Evolutionary conservation across 2,329 filamentous ascomycete species (phyloP).

Genomic region (Penicillium hesseltinei): DNA sequence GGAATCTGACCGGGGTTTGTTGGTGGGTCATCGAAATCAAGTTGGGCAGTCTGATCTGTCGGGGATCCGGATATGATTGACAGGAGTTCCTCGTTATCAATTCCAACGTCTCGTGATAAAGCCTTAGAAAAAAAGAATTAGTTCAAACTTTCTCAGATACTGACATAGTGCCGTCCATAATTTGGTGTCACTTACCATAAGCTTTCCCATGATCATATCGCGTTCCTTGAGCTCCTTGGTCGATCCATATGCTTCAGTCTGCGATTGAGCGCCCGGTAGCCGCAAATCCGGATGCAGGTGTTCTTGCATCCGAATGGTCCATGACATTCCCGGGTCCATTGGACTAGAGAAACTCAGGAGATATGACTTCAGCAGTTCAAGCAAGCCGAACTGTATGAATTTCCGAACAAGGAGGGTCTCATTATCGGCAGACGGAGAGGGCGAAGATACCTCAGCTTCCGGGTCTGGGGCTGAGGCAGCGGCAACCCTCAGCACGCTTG

Average conservation of each 20-base stretch:
- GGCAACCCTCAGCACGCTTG: slow-evolving; percentile 36
- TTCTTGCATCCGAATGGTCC: slow-evolving; percentile 55
- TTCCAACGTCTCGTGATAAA: slow-evolving; percentile 54
- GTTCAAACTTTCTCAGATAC: neutral
- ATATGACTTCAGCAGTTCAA: slow-evolving; percentile 62
- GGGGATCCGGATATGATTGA: slow-evolving; percentile 43
- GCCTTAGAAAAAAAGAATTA: slow-evolving; percentile 33
- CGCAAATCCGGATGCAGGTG: slow-evolving; percentile 54
- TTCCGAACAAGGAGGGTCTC: slow-evolving; percentile 54
- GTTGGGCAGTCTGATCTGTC: slow-evolving; percentile 41
- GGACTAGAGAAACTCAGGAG: slow-evolving; percentile 44
- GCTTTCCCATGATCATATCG: slow-evolving; percentile 56
- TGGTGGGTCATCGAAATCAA: slow-evolving; percentile 57
- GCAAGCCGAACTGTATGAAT: slow-evolving; percentile 61
- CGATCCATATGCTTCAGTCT: slow-evolving; percentile 51
- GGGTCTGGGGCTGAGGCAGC: slow-evolving; percentile 53
- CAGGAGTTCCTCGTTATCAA: slow-evolving; percentile 50
- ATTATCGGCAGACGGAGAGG: slow-evolving; percentile 40
- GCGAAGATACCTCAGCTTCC: slow-evolving; percentile 50
- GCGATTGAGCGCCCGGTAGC: slow-evolving; percentile 51
- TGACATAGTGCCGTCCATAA: neutral
- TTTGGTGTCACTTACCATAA: slow-evolving; percentile 42
- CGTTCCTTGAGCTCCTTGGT: slow-evolving; percentile 52
- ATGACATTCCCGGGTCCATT: slow-evolving; percentile 43
- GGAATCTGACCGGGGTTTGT: slow-evolving; percentile 53